phyloP scores from a whole-genome alignment of 2,329 filamentous ascomycete species.

The Trichoderma breve region DNA sequence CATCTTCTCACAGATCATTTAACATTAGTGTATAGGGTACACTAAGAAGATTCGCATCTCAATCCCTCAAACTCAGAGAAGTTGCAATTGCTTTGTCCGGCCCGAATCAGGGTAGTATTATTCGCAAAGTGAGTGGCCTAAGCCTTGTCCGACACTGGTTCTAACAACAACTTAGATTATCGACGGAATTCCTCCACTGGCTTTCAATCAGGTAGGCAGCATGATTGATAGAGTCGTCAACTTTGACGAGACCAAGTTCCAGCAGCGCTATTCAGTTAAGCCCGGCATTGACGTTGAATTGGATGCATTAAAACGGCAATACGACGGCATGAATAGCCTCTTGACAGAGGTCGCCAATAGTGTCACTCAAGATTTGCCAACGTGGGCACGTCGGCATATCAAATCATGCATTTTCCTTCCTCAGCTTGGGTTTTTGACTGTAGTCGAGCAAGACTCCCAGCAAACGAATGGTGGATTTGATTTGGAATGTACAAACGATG shows the following conservation, averaged over 20 bases:
- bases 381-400: slow-evolving; percentile 51
- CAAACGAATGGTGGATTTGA: slow-evolving; percentile 61
- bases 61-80: slow-evolving; percentile 68
- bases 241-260: slow-evolving; percentile 71
- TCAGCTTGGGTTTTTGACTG: slow-evolving; percentile 85
- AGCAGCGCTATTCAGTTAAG: slow-evolving; percentile 70
- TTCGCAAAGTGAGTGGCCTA: slow-evolving; percentile 43
- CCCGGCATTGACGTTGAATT: slow-evolving; percentile 70
- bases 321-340: slow-evolving; percentile 73
- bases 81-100: slow-evolving; percentile 40
- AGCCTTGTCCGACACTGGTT: background rate
- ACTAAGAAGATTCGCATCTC: slow-evolving; percentile 68
- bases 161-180: slow-evolving; percentile 29
- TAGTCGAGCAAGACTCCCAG: slow-evolving; percentile 54
- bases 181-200: slow-evolving; percentile 55
- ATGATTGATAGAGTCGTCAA: slow-evolving; percentile 74
- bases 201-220: slow-evolving; percentile 65
- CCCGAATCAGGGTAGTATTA: slow-evolving; percentile 23
- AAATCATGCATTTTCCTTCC: slow-evolving; percentile 86
- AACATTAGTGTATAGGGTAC: slow-evolving; percentile 69
- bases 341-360: slow-evolving; percentile 65
- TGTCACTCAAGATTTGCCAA: slow-evolving; percentile 63
- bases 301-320: slow-evolving; percentile 73
- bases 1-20: slow-evolving; percentile 50
- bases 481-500: slow-evolving; percentile 54